Evolutionary conservation across 306 rosid species (phyloP).

Genomic region (Oemleria cerasiformis): DNA sequence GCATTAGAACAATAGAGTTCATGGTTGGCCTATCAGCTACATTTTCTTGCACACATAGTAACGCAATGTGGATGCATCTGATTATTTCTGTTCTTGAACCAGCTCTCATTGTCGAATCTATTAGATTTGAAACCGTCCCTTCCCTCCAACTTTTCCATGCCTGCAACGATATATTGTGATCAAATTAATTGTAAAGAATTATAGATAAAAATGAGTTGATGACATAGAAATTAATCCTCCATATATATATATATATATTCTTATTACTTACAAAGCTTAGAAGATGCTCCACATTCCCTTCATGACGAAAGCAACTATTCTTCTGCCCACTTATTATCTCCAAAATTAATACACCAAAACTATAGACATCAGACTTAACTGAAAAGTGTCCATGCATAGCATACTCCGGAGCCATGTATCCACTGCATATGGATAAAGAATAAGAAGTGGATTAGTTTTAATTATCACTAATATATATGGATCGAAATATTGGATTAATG

Average conservation of each 20-base stretch:
- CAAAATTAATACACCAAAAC: not conserved
- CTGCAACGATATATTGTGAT: not conserved
- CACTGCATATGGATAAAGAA: not conserved
- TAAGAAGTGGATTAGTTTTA: no score
- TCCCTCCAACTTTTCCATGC: slow-evolving; percentile 4
- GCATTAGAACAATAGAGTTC: slow-evolving; percentile 9
- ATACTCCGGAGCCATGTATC: slow-evolving; percentile 5
- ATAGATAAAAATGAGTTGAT: no score
- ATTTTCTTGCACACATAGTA: slow-evolving; percentile 13
- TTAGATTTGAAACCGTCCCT: not conserved
- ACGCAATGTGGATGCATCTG: not conserved
- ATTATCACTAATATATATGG: no score
- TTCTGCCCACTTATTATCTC: not conserved
- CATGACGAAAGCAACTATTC: not conserved
- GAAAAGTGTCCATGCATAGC: not conserved
- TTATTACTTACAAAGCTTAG: not conserved
- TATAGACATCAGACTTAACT: not conserved
- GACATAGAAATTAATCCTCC: no score
- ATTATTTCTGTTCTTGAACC: not conserved
- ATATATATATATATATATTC: no score
- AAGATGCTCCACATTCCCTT: not conserved
- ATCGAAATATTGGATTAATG: no score
- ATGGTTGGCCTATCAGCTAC: slow-evolving; percentile 21
- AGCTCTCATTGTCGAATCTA: not conserved
- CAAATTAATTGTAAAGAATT: no score